Conservation (phyloP, 768 basidiomycete genomes). For the Bullera alba region DNA sequence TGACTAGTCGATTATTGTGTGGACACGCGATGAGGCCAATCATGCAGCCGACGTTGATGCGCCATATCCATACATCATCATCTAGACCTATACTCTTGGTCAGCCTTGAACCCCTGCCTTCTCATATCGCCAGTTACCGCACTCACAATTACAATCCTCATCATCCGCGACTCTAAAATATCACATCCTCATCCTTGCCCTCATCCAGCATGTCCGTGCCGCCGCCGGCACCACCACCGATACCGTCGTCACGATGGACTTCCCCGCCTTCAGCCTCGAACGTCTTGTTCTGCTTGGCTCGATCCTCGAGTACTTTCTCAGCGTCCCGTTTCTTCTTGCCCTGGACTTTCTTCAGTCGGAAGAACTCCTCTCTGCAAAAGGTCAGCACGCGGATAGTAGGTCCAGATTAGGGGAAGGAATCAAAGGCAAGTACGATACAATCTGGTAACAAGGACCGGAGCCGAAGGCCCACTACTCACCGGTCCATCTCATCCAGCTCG, state of each 20-base stretch:
- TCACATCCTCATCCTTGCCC: conserved; percentile 79
- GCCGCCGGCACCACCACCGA: conserved; percentile 44
- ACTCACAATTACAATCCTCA: background rate
- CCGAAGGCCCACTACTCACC: conserved; percentile 54
- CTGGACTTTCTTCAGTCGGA: conserved; percentile 90
- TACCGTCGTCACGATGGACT: conserved; percentile 43
- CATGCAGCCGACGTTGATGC: too few relatives aligned
- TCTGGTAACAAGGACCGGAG: background rate
- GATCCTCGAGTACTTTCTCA: conserved; percentile 36
- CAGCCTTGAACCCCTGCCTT: too few relatives aligned
- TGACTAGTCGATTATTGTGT: too few relatives aligned
- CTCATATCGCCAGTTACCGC: too few relatives aligned
- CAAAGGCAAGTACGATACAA: background rate
- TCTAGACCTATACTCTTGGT: too few relatives aligned
- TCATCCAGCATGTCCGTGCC: conserved; percentile 63
- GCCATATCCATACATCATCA: too few relatives aligned
- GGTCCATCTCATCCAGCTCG: conserved; percentile 97
- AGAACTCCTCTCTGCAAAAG: conserved; percentile 46
- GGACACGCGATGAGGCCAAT: too few relatives aligned
- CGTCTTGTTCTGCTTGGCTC: conserved; percentile 22
- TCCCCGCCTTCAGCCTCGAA: conserved; percentile 35
- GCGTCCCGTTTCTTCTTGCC: conserved; percentile 90
- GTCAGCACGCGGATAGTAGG: background rate
- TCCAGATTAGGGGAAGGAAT: background rate
- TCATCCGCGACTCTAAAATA: conserved; percentile 56